phyloP scores from a whole-genome alignment of 2,329 filamentous ascomycete species.

The Drechmeria coniospora region DNA sequence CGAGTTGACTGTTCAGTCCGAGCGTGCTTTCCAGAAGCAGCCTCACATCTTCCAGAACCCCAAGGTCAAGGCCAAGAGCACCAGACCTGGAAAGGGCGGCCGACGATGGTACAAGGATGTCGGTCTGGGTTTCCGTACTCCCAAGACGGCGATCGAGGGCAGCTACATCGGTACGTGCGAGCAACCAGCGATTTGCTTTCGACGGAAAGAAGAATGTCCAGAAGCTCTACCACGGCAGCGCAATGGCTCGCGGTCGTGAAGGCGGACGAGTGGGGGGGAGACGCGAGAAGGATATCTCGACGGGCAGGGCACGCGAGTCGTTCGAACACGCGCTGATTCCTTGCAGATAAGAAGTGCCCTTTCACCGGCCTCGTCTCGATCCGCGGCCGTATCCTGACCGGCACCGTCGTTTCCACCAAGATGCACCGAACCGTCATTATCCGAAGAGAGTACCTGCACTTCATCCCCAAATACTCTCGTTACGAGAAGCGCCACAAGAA shows the following conservation, averaged over 20 bases:
- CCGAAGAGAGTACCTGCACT: slow-evolving; percentile 99
- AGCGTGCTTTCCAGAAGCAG: slow-evolving; percentile 99
- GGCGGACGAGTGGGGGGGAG: no score
- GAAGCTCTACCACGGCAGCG: no score
- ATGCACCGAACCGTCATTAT: slow-evolving; percentile 99
- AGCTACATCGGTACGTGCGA: slow-evolving; percentile 87
- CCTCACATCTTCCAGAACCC: slow-evolving; percentile 99
- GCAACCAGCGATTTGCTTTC: not conserved
- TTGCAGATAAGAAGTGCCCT: slow-evolving; percentile 98
- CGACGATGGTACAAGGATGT: slow-evolving; percentile 98
- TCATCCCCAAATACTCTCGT: slow-evolving; percentile 98
- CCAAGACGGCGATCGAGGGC: slow-evolving; percentile 97
- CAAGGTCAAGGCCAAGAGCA: slow-evolving; percentile 78
- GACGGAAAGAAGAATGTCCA: slow-evolving; percentile 2
- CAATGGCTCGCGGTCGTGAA: no score
- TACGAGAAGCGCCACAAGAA: slow-evolving; percentile 99
- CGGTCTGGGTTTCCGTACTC: slow-evolving; percentile 96
- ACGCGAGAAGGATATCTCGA: no score
- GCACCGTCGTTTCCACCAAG: slow-evolving; percentile 98
- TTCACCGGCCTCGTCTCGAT: slow-evolving; percentile 99
- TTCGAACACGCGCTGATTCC: slow-evolving; percentile 13
- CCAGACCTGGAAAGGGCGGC: slow-evolving; percentile 77
- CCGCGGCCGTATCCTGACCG: slow-evolving; percentile 99
- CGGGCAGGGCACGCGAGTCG: no score
- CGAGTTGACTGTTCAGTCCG: slow-evolving; percentile 98